Evolutionary conservation across 495 filamentous ascomycete species (phyloP).

Genomic region (Penicillium odoratum): DNA sequence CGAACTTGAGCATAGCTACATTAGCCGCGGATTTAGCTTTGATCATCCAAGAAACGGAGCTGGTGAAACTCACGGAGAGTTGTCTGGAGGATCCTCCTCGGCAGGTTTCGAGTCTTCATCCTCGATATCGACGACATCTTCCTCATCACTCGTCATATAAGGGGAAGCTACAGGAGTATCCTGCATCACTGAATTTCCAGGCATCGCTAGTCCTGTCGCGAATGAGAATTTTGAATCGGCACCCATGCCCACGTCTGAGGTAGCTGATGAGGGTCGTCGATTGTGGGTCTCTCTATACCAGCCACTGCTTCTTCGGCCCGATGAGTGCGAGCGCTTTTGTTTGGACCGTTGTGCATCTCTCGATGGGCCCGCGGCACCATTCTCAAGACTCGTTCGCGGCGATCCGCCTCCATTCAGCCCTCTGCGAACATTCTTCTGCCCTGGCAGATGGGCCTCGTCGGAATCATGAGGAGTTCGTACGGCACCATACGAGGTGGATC

Average conservation of each 20-base stretch:
- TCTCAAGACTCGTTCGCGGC: slow-evolving; percentile 17
- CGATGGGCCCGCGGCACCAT: slow-evolving; percentile 20
- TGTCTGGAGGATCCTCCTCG: slow-evolving; percentile 34
- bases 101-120: slow-evolving; percentile 24
- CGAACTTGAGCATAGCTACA: slow-evolving; percentile 65
- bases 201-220: slow-evolving; percentile 29
- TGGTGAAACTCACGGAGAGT: slow-evolving; percentile 25
- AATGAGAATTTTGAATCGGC: slow-evolving; percentile 33
- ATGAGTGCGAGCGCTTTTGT: slow-evolving; percentile 20
- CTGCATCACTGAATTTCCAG: slow-evolving; percentile 23
- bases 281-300: slow-evolving; percentile 13
- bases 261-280: slow-evolving; percentile 26
- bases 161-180: slow-evolving; percentile 23
- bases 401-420: background rate
- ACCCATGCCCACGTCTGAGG: slow-evolving; percentile 31
- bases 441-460: background rate
- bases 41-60: background rate
- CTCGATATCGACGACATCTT: slow-evolving; percentile 26
- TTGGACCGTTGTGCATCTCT: slow-evolving; percentile 7
- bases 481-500: slow-evolving; percentile 58
- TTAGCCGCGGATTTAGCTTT: background rate
- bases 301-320: slow-evolving; percentile 19
- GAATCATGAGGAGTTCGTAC: slow-evolving; percentile 34
- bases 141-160: slow-evolving; percentile 26
- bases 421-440: slow-evolving; percentile 1